Conservation (phyloP, 2,329 filamentous ascomycete species). For the Leptographium wingfieldii region DNA sequence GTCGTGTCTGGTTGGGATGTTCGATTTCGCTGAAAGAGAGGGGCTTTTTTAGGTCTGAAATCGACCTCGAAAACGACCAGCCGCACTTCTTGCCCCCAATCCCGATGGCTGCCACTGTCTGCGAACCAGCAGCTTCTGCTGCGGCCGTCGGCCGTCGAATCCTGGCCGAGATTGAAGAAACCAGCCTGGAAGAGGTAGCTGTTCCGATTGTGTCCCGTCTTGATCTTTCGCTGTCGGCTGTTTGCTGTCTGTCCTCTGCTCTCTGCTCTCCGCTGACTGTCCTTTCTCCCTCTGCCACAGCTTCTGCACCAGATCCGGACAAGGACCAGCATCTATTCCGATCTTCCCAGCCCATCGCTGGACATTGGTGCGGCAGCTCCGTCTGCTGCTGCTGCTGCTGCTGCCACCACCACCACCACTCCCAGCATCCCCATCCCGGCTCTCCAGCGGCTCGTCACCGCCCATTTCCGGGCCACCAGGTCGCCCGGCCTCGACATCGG, state of each 20-base stretch:
- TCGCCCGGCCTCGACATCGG: constrained; percentile 34
- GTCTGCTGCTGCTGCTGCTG: background rate
- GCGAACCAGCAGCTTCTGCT: constrained; percentile 14
- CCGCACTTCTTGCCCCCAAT: background rate
- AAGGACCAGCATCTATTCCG: background rate
- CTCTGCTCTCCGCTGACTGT: background rate
- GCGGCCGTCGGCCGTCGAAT: constrained; percentile 33
- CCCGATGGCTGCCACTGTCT: background rate
- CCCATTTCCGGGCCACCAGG: constrained; percentile 36
- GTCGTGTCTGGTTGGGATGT: background rate
- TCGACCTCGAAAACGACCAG: too few relatives aligned
- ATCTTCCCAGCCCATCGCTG: background rate
- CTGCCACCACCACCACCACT: constrained; percentile 1
- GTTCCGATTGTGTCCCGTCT: background rate
- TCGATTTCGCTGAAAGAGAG: too few relatives aligned
- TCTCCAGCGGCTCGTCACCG: constrained; percentile 33
- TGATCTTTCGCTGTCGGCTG: background rate
- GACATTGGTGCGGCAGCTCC: too few relatives aligned
- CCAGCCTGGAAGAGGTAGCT: constrained; percentile 45
- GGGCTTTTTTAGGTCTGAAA: too few relatives aligned
- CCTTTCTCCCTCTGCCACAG: constrained; percentile 1
- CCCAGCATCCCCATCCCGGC: constrained; percentile 11
- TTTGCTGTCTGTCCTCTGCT: background rate
- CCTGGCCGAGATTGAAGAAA: constrained; percentile 42
- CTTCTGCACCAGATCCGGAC: constrained; percentile 5